Conservation (phyloP, 2,329 filamentous ascomycete genomes). For the Cladorrhinum sp. region DNA sequence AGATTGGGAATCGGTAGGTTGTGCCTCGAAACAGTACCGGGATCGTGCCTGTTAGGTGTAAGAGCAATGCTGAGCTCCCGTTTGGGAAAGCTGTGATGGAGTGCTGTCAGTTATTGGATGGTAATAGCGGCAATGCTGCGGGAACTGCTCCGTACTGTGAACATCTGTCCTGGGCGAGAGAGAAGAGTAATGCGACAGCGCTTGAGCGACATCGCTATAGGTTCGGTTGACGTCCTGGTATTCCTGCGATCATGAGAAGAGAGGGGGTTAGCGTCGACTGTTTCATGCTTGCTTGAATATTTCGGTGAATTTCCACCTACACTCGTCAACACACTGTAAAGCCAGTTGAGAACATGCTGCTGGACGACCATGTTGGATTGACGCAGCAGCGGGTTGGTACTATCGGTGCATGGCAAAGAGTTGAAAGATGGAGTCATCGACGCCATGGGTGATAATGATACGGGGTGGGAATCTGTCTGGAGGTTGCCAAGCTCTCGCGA, state of each 20-base stretch:
- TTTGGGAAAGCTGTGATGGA: conserved; percentile 73
- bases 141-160: conserved; percentile 65
- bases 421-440: background rate
- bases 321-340: conserved; percentile 84
- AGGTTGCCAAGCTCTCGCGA: background rate
- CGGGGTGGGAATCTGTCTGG: background rate
- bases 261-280: conserved; percentile 14
- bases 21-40: conserved; percentile 88
- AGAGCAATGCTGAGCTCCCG: conserved; percentile 79
- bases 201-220: conserved; percentile 85
- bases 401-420: conserved; percentile 21
- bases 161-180: conserved; percentile 87
- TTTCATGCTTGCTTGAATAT: background rate
- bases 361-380: conserved; percentile 63
- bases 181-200: conserved; percentile 74
- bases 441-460: conserved; percentile 8
- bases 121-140: background rate
- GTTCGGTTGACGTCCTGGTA: conserved; percentile 90
- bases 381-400: conserved; percentile 9
- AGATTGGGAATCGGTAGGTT: conserved; percentile 86
- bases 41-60: conserved; percentile 82
- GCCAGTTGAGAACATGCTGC: conserved; percentile 90
- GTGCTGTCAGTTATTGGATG: background rate
- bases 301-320: conserved; percentile 41
- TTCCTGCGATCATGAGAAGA: conserved; percentile 55